A percentile compares a stretch with the other conserved stretches of the same genome.
Evolutionary conservation across 1,284 basidiomycete species (phyloP).

Genomic region (Puccinia coronata): DNA sequence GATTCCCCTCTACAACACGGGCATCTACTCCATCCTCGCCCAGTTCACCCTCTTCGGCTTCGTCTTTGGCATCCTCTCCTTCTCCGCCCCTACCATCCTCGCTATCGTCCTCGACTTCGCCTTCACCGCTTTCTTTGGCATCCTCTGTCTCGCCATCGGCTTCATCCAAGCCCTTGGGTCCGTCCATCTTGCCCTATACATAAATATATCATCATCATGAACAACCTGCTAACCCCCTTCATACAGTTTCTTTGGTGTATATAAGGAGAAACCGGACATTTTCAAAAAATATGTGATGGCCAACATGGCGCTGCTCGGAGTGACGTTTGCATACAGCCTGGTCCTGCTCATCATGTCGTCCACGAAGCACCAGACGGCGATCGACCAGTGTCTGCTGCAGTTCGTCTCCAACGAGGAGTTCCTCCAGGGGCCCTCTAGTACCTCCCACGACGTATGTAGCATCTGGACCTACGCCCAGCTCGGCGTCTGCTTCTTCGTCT

Average conservation of each 20-base stretch:
- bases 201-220: background rate
- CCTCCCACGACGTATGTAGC: slow-evolving; percentile 14
- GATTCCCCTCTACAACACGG: slow-evolving; percentile 46
- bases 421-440: background rate
- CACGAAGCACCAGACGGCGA: slow-evolving; percentile 23
- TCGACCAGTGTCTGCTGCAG: slow-evolving; percentile 36
- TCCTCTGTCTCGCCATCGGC: slow-evolving; percentile 32
- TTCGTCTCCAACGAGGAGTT: slow-evolving; percentile 31
- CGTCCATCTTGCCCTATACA: background rate
- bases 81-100: slow-evolving; percentile 39
- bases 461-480: slow-evolving; percentile 44
- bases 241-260: slow-evolving; percentile 43
- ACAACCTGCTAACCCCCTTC: background rate
- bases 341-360: slow-evolving; percentile 35
- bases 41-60: slow-evolving; percentile 48
- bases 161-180: slow-evolving; percentile 36
- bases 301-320: background rate
- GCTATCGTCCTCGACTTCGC: slow-evolving; percentile 24
- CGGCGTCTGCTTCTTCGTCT: slow-evolving; percentile 36
- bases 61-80: slow-evolving; percentile 34
- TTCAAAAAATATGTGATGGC: slow-evolving; percentile 26
- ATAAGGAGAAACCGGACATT: slow-evolving; percentile 32
- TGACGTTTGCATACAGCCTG: slow-evolving; percentile 29
- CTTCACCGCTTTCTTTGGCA: slow-evolving; percentile 33
- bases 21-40: slow-evolving; percentile 41